Evolutionary conservation across 1,284 basidiomycete genomes (phyloP).

Genomic region (Ganoderma boninense): DNA sequence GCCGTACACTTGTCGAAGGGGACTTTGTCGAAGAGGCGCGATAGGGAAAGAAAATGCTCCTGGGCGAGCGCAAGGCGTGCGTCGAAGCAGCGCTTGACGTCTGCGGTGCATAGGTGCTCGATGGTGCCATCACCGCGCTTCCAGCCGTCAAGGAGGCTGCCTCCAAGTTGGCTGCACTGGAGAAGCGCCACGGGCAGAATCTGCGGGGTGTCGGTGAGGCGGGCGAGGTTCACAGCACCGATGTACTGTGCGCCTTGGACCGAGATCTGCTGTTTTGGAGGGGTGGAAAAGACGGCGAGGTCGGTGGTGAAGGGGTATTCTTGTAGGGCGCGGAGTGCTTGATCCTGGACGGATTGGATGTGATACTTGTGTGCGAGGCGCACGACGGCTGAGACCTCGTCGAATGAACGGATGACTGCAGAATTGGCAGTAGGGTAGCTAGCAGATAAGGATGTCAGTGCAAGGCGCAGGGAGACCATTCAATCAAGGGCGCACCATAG

Average conservation of each 20-base stretch:
- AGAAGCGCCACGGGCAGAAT: constrained; percentile 11
- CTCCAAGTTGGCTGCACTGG: neutral
- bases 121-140: constrained; percentile 7
- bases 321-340: neutral
- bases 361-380: constrained; percentile 27
- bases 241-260: neutral
- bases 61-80: neutral
- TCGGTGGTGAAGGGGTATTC: neutral
- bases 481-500: neutral
- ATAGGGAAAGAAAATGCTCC: neutral
- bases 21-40: neutral
- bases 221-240: constrained; percentile 11
- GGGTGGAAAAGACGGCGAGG: neutral
- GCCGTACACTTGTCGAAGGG: neutral
- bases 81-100: neutral
- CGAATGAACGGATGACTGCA: neutral
- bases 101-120: neutral
- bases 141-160: constrained; percentile 3
- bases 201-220: neutral
- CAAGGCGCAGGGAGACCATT: neutral
- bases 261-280: neutral
- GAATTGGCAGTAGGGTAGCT: neutral
- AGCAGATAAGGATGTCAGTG: neutral
- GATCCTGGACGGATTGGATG: constrained; percentile 10
- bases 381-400: constrained; percentile 7